These are phyloP conservation scores for Endothia cerciana DNA, from an alignment of 2,329 filamentous ascomycete species.

Conservation along the genomic window DNA sequence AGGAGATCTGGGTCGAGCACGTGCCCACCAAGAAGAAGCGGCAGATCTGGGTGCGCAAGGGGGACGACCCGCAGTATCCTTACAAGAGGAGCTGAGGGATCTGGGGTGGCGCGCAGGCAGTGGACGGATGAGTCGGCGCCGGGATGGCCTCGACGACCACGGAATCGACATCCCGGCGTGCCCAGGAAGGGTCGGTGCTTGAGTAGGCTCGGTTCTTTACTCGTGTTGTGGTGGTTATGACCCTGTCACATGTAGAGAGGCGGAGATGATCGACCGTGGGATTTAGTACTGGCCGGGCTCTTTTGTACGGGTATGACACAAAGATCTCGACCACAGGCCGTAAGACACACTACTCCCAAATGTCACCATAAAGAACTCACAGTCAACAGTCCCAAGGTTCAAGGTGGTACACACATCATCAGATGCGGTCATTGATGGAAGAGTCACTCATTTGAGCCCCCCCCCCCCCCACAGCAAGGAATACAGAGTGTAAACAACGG, in stretches of 20 bases:
- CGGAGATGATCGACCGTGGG: not conserved
- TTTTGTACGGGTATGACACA: constrained; percentile 1
- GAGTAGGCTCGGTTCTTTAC: not conserved
- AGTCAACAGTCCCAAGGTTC: not conserved
- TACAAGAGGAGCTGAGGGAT: constrained; percentile 47
- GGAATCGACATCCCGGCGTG: too few relatives aligned
- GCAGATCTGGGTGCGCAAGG: constrained; percentile 85
- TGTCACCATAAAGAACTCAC: not conserved
- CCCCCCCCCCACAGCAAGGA: not conserved
- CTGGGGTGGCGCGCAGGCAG: not conserved
- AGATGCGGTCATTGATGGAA: not conserved
- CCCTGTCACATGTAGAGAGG: not conserved
- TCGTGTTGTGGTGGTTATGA: not conserved
- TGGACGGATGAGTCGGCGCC: too few relatives aligned
- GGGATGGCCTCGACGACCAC: too few relatives aligned
- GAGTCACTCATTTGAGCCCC: not conserved
- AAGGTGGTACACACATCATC: not conserved
- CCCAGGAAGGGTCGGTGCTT: not conserved
- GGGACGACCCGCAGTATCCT: constrained; percentile 70
- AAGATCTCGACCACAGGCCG: not conserved
- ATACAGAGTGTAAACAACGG: not conserved
- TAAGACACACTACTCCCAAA: constrained; percentile 4
- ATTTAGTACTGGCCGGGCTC: not conserved
- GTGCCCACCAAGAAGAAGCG: constrained; percentile 82
- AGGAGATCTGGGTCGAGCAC: constrained; percentile 91